Evolutionary conservation across 805 yeast species (phyloP), one percentile per base, ranked within the genome.

Genomic region (Metschnikowia colocasiae): DNA sequence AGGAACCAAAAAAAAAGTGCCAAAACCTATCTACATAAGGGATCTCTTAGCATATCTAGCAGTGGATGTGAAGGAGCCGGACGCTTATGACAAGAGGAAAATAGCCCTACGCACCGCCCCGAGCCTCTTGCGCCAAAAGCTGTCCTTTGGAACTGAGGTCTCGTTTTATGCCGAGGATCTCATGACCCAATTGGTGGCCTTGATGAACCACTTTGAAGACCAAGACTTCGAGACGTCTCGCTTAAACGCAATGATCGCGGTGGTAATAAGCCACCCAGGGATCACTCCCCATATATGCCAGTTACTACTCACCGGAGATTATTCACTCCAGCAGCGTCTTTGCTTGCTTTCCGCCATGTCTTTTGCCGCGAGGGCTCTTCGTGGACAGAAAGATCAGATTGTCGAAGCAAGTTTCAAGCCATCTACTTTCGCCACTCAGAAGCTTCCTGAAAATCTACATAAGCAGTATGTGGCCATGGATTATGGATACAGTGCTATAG

Each of bases 241-340:
- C 46, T 69, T 89, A n/a, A 77, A 80, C 37, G 73, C 84, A 12
- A 57, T 90, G 60, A 78, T 84, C 6, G 80, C 94, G 1, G 70
- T 88, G 1, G 67, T 87, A 15, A 82, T 78, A 0, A 69, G 82
- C 0, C 73, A 73, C 40, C 69, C 74, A 3, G 45, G 47, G 2
- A 56, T 71, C 2, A 81, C 88, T 0, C 59, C 67, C 1, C 71
- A 74, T 23, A 59, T 82, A 0, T 63, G 78, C 34, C 59, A 69
- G 23, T 61, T 83, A 15, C 67, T 90, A 15, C 68, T 80, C 30
- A 71, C 76, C 0, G 90, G 91, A 0, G 99, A 92, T 58, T 80
- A 85, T 51, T 88, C 96, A 0, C 62, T 94, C 16, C 94, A 86
- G 51, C 91, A 84, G 50, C 65, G 98, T 40, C 72, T 91, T 66